A percentile compares a stretch with the other conserved stretches of the same genome.
Evolutionary conservation across 129 eudicot genomes (phyloP).

Genomic region (Ambrosia artemisiifolia): DNA sequence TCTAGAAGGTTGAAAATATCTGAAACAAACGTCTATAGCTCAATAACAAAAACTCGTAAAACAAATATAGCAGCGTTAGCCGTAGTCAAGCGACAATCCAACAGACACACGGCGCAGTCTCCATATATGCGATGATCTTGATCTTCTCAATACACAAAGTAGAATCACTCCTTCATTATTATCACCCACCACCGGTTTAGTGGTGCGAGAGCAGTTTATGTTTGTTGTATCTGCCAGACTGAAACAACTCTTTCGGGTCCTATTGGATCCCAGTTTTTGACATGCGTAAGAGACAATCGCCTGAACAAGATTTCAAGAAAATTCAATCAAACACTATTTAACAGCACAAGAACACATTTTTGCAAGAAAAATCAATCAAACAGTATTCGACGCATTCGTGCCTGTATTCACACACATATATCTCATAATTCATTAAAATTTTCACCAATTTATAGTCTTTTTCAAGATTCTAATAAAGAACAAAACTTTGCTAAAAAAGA

Average conservation of each 20-base stretch:
- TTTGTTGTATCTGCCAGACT: slow-evolving; percentile 93
- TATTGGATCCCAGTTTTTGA: slow-evolving; percentile 42
- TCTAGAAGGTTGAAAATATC: slow-evolving; percentile 31
- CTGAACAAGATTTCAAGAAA: slow-evolving; percentile 29
- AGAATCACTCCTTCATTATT: slow-evolving; percentile 60
- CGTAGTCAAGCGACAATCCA: slow-evolving; percentile 86
- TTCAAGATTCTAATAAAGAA: background rate
- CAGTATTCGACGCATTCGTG: background rate
- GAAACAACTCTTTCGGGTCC: slow-evolving; percentile 56
- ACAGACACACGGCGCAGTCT: slow-evolving; percentile 83
- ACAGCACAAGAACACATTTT: background rate
- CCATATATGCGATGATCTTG: slow-evolving; percentile 95
- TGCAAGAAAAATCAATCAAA: background rate
- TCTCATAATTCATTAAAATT: background rate
- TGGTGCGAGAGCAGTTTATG: slow-evolving; percentile 72
- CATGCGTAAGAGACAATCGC: slow-evolving; percentile 60
- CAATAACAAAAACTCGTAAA: slow-evolving; percentile 19
- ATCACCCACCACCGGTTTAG: slow-evolving; percentile 73
- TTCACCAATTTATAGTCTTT: background rate
- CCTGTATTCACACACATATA: background rate
- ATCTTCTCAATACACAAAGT: slow-evolving; percentile 69
- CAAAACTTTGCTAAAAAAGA: background rate
- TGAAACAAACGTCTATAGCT: slow-evolving; percentile 17
- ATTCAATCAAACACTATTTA: background rate
- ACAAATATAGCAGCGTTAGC: slow-evolving; percentile 53